Evolutionary conservation across 306 rosid genomes (phyloP).

Genomic region (Citrullus mucosospermus): DNA sequence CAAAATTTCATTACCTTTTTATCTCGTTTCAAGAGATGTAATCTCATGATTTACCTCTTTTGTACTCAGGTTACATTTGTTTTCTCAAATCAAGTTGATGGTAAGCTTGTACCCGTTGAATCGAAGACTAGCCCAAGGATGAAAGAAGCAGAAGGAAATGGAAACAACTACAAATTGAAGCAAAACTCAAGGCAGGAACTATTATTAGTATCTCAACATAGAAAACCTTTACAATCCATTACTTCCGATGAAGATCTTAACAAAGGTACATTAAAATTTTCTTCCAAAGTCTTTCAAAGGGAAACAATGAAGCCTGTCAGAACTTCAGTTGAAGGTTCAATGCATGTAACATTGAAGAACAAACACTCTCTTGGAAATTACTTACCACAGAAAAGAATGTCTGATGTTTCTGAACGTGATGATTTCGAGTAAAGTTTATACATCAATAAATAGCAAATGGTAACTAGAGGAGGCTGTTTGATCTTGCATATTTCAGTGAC

Average conservation of each 20-base stretch:
- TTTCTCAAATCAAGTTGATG: constrained; percentile 86
- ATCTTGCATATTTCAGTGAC: not conserved
- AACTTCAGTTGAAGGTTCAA: constrained; percentile 18
- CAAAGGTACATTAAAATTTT: constrained; percentile 16
- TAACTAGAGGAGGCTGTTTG: not conserved
- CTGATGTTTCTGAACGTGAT: constrained; percentile 11
- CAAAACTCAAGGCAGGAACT: constrained; percentile 24
- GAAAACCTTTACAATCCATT: constrained; percentile 28
- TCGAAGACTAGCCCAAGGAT: constrained; percentile 29
- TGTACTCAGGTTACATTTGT: constrained; percentile 68
- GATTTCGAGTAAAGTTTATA: constrained; percentile 25
- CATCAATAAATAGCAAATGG: not conserved
- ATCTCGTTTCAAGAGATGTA: no score
- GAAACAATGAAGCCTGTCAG: constrained; percentile 20
- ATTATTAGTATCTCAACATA: constrained; percentile 21
- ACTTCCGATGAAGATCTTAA: constrained; percentile 17
- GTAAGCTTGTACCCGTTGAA: constrained; percentile 67
- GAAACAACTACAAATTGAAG: constrained; percentile 19
- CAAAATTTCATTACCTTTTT: not conserved
- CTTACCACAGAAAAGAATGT: constrained; percentile 51
- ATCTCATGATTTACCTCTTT: no score
- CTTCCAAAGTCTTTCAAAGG: constrained; percentile 20
- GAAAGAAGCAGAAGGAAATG: constrained; percentile 31
- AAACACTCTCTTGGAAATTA: constrained; percentile 28
- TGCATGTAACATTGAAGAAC: constrained; percentile 19